These are phyloP conservation scores for Lichtheimia corymbifera DNA, from an alignment of 371 early-diverging fungal genomes.

Conservation along the genomic window DNA sequence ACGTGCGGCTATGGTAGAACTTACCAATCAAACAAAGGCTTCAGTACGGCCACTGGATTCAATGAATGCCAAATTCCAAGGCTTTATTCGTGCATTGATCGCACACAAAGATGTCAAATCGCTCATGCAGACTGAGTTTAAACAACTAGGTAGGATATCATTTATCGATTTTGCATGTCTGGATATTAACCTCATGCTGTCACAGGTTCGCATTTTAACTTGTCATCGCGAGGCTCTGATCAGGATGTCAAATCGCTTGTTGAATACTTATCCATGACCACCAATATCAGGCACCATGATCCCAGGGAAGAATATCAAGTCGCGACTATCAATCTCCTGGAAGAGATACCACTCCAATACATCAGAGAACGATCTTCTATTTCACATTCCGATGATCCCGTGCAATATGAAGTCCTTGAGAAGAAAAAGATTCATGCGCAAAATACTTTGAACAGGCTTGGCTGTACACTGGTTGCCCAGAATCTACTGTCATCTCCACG, in stretches of 20 bases:
- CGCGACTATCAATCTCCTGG: slow-evolving; percentile 29
- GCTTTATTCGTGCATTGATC: slow-evolving; percentile 22
- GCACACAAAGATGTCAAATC: slow-evolving; percentile 22
- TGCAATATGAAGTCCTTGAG: slow-evolving; percentile 32
- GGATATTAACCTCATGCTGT: not conserved
- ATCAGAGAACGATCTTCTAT: slow-evolving; percentile 20
- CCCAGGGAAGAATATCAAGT: slow-evolving; percentile 31
- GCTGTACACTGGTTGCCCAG: slow-evolving; percentile 57
- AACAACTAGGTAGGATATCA: slow-evolving; percentile 26
- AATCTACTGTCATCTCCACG: slow-evolving; percentile 49
- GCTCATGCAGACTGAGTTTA: slow-evolving; percentile 31
- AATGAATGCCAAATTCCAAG: slow-evolving; percentile 34
- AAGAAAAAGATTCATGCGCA: slow-evolving; percentile 36
- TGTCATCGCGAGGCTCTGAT: slow-evolving; percentile 18
- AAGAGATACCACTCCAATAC: slow-evolving; percentile 28
- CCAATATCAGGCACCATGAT: slow-evolving; percentile 16
- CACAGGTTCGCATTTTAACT: slow-evolving; percentile 32
- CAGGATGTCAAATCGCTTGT: slow-evolving; percentile 34
- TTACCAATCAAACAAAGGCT: slow-evolving; percentile 4
- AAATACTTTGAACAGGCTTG: slow-evolving; percentile 47
- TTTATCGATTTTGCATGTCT: not conserved
- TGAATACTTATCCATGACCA: slow-evolving; percentile 35
- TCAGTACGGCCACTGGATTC: slow-evolving; percentile 16
- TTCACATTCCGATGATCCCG: slow-evolving; percentile 20
- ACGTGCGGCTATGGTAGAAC: slow-evolving; percentile 16